Base-by-base conservation (phyloP, 2,329 filamentous ascomycete genomes). In the Zymoseptoria ardabiliae region DNA sequence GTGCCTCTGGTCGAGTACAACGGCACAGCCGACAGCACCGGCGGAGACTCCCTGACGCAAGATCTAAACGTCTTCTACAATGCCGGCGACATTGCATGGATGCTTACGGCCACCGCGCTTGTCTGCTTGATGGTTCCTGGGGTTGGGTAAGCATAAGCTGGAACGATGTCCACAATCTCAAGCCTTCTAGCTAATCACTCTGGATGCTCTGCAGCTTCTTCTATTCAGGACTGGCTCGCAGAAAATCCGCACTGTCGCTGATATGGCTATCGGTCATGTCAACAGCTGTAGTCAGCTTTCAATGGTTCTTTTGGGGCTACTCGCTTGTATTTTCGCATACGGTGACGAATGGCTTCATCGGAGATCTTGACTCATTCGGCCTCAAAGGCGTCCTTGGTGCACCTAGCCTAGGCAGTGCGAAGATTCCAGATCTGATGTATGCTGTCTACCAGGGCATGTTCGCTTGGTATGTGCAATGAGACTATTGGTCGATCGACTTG, bases 241-340 rank as follows among this genome's bases (percentile, higher is more conserved):
- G 91, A 74, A 96, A 96, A 79, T 95, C 90, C 0, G 91, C 91
- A 3, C 81, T 96, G 57, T 90, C 90, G 19, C 81, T 96, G 62
- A 88, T 96, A 74, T 92, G 90, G 82, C 82, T 96, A 3, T 89
- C 89, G 13, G 83, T 96, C 78, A 87, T 96, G 78, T 87, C 89
- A 17, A 84, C 88, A 3, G 89, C 85, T 10, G 85, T 95, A 65
- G 85, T 91, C 61, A 87, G 85, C 54, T 95, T 96, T 76, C 90
- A 96, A 72, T 96, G 91, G 91, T 96, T 95, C 79, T 93, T 96
- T 79, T 96, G 91, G 91, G 91, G 91, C 53, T 96, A 90, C 73
- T 91, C 88, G 4, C 77, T 94, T 10, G 85, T 89, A 53, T 94
- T 92, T 73, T 94, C 90, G 17, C 90, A 93, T 75, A 81, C 82